phyloP scores from a whole-genome alignment of 768 basidiomycete species.

The Lentinula boryana region DNA sequence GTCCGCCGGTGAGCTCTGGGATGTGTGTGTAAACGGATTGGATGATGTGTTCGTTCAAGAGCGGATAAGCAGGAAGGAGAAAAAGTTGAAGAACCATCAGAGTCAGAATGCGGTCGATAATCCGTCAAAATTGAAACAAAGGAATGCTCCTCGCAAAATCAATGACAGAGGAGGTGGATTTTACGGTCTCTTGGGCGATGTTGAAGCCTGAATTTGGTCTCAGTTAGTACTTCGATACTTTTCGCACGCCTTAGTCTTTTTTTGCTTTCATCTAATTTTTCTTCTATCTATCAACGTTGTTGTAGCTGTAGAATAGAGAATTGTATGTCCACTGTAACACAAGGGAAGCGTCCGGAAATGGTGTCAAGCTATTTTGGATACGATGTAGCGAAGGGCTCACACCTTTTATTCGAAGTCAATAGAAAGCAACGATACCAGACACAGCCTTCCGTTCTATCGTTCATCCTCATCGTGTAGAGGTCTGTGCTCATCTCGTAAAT shows the following conservation, averaged over 20 bases:
- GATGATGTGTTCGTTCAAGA: slow-evolving; percentile 44
- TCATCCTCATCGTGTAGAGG: no score
- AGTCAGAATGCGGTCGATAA: background rate
- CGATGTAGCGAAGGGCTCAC: no score
- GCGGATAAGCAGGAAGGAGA: slow-evolving; percentile 33
- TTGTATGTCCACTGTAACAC: background rate
- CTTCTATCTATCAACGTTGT: background rate
- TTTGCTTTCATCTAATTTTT: background rate
- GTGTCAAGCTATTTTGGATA: no score
- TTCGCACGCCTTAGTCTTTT: background rate
- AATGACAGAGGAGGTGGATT: slow-evolving; percentile 15
- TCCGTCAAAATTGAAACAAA: background rate
- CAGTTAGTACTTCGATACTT: background rate
- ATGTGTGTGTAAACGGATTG: slow-evolving; percentile 36
- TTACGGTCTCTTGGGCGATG: slow-evolving; percentile 13
- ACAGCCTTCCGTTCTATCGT: no score
- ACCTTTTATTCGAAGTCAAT: no score
- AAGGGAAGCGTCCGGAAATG: no score
- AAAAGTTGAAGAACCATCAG: slow-evolving; percentile 7
- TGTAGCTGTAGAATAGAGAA: background rate
- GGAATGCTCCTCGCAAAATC: slow-evolving; percentile 14
- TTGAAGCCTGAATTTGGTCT: slow-evolving; percentile 6
- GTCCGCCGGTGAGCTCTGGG: slow-evolving; percentile 34
- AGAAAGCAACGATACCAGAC: no score
- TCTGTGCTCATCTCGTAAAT: no score